Percentiles rank a stretch among this genome's conserved stretches.
phyloP scores from a whole-genome alignment of 768 basidiomycete genomes.

The Phaeotremella fagi region DNA sequence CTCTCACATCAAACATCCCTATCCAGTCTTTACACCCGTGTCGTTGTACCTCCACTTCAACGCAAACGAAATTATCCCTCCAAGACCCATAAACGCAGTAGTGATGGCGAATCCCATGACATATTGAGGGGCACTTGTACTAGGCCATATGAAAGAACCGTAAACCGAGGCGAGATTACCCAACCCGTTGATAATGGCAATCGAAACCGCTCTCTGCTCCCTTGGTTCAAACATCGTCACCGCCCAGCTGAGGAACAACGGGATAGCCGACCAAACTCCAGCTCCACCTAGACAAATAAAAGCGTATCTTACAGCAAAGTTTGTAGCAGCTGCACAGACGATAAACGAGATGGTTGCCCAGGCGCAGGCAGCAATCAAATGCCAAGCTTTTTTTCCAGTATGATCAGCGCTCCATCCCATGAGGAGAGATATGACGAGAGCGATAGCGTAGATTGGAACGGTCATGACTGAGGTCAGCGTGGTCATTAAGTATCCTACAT shows the following conservation, averaged over 20 bases:
- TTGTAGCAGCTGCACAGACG: slow-evolving; percentile 35
- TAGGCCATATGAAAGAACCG: slow-evolving; percentile 48
- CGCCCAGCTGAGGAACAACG: slow-evolving; percentile 43
- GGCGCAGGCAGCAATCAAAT: slow-evolving; percentile 28
- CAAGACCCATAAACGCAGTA: slow-evolving; percentile 34
- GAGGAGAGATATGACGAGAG: slow-evolving; percentile 32
- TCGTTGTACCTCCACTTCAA: slow-evolving; percentile 33
- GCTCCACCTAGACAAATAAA: slow-evolving; percentile 46
- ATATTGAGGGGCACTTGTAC: slow-evolving; percentile 37
- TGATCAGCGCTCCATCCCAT: slow-evolving; percentile 37
- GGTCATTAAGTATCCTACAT: slow-evolving; percentile 17
- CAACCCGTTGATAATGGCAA: slow-evolving; percentile 45
- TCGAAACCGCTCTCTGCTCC: slow-evolving; percentile 45
- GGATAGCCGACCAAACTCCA: slow-evolving; percentile 46
- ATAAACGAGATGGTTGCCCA: slow-evolving; percentile 31
- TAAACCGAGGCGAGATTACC: slow-evolving; percentile 43
- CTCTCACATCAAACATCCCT: too few relatives aligned
- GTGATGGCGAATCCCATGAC: slow-evolving; percentile 38
- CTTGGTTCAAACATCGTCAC: slow-evolving; percentile 44
- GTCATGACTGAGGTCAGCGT: slow-evolving; percentile 41
- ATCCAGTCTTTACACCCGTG: too few relatives aligned
- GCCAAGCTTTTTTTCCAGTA: slow-evolving; percentile 40
- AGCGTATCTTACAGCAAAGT: slow-evolving; percentile 37
- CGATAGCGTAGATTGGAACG: slow-evolving; percentile 43
- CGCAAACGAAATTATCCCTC: slow-evolving; percentile 13